Conservation (phyloP, 345 rosid genomes). For the Anastatica hierochuntica region DNA sequence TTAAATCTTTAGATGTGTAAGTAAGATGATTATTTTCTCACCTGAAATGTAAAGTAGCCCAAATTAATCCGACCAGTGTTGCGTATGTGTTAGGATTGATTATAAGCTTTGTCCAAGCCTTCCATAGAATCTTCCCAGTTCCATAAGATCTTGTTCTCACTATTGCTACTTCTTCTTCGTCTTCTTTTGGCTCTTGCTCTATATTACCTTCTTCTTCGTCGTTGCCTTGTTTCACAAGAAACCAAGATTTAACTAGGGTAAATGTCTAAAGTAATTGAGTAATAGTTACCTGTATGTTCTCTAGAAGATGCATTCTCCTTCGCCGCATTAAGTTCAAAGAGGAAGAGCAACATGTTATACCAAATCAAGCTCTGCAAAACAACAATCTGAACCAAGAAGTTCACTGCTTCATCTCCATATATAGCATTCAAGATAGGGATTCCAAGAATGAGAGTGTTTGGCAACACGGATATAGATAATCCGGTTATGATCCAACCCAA, state of each 20-base stretch:
- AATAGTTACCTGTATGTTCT: constrained; percentile 42
- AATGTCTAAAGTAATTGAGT: background rate
- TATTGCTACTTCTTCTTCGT: constrained; percentile 29
- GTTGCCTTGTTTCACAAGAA: constrained; percentile 18
- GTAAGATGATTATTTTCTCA: constrained; percentile 5
- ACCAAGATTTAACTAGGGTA: background rate
- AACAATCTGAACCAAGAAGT: constrained; percentile 61
- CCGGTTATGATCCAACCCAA: constrained; percentile 62
- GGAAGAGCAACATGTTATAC: constrained; percentile 64
- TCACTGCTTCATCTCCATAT: constrained; percentile 53
- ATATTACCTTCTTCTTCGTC: constrained; percentile 26
- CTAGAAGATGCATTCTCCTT: constrained; percentile 31
- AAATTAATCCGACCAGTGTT: constrained; percentile 50
- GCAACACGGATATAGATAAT: constrained; percentile 58
- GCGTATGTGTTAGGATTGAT: constrained; percentile 78
- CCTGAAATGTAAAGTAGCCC: constrained; percentile 84
- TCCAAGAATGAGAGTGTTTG: constrained; percentile 81
- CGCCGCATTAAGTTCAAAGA: constrained; percentile 62
- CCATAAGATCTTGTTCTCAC: constrained; percentile 30
- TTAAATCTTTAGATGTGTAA: constrained; percentile 7
- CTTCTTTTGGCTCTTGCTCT: constrained; percentile 44
- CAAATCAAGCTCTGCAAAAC: constrained; percentile 72
- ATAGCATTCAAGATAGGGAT: constrained; percentile 66
- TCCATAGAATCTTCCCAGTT: constrained; percentile 37
- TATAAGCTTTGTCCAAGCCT: constrained; percentile 58